These are phyloP conservation scores for Exophiala bonariae DNA, from an alignment of 2,329 filamentous ascomycete species.

Conservation along the genomic window DNA sequence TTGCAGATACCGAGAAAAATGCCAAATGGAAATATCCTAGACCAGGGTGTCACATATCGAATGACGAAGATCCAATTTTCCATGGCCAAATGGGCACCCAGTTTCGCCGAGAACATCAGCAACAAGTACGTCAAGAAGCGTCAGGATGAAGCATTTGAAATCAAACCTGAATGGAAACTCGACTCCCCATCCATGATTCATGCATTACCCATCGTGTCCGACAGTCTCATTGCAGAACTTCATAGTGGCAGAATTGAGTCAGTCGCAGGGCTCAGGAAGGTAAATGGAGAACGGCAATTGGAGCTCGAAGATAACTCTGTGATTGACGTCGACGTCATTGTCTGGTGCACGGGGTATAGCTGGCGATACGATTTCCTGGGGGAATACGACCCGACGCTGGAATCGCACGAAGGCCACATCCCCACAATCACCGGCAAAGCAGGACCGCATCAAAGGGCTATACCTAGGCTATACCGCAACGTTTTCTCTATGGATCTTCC, in stretches of 20 bases:
- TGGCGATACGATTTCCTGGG: conserved; percentile 30
- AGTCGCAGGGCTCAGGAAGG: conserved; percentile 9
- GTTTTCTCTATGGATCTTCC: conserved; percentile 32
- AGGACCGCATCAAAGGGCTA: conserved; percentile 3
- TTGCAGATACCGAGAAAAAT: conserved; percentile 20
- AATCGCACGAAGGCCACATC: conserved; percentile 1
- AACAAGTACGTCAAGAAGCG: conserved; percentile 16
- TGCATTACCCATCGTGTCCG: conserved; percentile 32
- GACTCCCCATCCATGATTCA: conserved; percentile 30
- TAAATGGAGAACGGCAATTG: conserved; percentile 29
- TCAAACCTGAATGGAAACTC: conserved; percentile 29
- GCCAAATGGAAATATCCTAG: conserved; percentile 23
- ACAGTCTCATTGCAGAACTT: conserved; percentile 32
- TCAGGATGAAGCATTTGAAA: conserved; percentile 12
- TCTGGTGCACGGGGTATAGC: conserved; percentile 40
- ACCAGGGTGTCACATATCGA: conserved; percentile 26
- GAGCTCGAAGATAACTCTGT: conserved; percentile 33
- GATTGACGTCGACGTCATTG: conserved; percentile 36
- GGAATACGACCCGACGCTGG: conserved; percentile 29
- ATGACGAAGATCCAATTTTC: conserved; percentile 15
- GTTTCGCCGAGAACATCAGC: conserved; percentile 8
- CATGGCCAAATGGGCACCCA: conserved; percentile 16
- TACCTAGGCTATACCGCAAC: conserved; percentile 33
- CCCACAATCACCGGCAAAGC: conserved; percentile 1
- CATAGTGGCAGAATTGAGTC: conserved; percentile 31